These are phyloP conservation scores for Somion occarium DNA, from an alignment of 1,284 basidiomycete genomes.

Conservation along the genomic window DNA sequence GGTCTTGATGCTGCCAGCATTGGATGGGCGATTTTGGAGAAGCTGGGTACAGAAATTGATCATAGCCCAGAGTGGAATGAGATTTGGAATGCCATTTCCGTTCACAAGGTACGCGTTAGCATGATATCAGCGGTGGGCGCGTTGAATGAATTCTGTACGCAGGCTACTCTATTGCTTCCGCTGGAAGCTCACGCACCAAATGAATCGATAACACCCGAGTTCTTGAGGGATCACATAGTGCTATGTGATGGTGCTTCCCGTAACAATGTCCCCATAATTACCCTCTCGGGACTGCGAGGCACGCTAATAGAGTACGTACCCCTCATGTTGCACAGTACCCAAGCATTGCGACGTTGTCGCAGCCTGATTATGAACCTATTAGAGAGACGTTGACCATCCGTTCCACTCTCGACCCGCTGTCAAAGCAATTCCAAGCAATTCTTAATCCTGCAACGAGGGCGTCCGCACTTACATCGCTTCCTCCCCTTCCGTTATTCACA, in stretches of 20 bases:
- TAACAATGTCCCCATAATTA: conserved; percentile 53
- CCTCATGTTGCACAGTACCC: not conserved
- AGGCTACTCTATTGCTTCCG: conserved; percentile 81
- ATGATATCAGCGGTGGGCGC: conserved; percentile 4
- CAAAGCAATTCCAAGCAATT: conserved; percentile 59
- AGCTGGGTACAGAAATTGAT: conserved; percentile 63
- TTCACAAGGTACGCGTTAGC: conserved; percentile 56
- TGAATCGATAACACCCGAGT: conserved; percentile 63
- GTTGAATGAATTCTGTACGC: conserved; percentile 7
- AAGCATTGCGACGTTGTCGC: not conserved
- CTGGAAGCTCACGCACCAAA: conserved; percentile 45
- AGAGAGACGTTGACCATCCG: conserved; percentile 59
- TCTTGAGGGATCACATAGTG: conserved; percentile 75
- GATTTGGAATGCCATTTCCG: conserved; percentile 62
- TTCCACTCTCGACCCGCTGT: conserved; percentile 60
- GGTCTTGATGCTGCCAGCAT: conserved; percentile 67
- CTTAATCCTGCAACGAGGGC: conserved; percentile 47
- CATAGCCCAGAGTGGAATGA: conserved; percentile 68
- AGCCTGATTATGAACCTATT: conserved; percentile 8
- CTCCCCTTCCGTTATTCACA: conserved; percentile 38
- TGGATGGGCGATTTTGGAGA: conserved; percentile 84
- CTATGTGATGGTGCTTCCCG: conserved; percentile 49
- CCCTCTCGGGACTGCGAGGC: conserved; percentile 79
- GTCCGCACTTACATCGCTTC: conserved; percentile 43
- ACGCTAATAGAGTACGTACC: conserved; percentile 48